Base-by-base conservation (phyloP, 176 grass and related monocot species). In the Pontederia crassipes region DNA sequence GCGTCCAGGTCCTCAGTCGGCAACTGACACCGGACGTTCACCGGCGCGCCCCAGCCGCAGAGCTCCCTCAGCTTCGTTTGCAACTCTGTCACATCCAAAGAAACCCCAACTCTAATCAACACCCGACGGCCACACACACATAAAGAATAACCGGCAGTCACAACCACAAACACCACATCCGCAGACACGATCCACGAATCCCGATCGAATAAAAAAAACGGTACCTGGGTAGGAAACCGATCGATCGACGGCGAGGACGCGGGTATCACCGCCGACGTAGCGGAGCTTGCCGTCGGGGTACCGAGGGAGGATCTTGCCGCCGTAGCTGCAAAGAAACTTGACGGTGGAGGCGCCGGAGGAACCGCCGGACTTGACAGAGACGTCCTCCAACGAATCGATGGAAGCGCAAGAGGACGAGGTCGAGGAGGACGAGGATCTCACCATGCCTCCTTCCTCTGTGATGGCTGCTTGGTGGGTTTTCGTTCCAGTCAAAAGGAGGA, bases 291-390 rank as follows among this genome's bases (percentile, higher is more conserved):
- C 85, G 47, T 95, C 90, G 4, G 47, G 58, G 40, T 74, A 79
- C 57, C 90, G 82, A 2, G 90, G 90, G 0, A 83, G 71, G 59
- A 95, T 95, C 74, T 67, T 81, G 1, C 90, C 85, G 10, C 86
- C 90, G 51, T 89, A 95, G 74, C 90, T 89, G 66, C 90, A 95
- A 7, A 95, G 58, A 59, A 95, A 81, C 77, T 95, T 95, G 66
- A 89, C 56, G 14, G 13, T 8, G 14, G 35, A 4, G 15, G 46
- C 8, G 10, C 16, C 51, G 14, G 17, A 26, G 28, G 28, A 52
- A 49, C 53, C 47, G 3, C 50, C 58, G 56, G 12, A 29, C 29
- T 14, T 2, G 11, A 35, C 53, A 2, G 16, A 49, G 45, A 50
- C 47, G 17, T 50, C 62, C 7, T 65, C 62, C 7, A 65, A 27